Evolutionary conservation across 1,284 basidiomycete genomes (phyloP).

Genomic region (Ustilago xerochloae): DNA sequence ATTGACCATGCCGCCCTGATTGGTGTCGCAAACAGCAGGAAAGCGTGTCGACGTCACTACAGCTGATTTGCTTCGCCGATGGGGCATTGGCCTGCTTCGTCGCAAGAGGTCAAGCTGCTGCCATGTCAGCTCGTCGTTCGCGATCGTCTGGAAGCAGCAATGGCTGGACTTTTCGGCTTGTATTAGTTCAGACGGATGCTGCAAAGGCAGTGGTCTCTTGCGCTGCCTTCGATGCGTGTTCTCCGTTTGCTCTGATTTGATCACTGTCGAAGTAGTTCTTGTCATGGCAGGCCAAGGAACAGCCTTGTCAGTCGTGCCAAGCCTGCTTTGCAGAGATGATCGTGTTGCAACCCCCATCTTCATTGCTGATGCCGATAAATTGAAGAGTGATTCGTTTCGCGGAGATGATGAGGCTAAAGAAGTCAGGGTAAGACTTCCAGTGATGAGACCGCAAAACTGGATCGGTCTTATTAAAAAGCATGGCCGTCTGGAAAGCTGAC

Average conservation of each 20-base stretch:
- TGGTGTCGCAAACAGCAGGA: conserved; percentile 14
- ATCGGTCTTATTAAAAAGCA: too few species aligned
- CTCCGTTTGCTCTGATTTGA: not conserved
- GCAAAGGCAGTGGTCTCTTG: not conserved
- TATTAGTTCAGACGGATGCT: not conserved
- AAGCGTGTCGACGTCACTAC: not conserved
- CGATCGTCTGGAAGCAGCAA: too few species aligned
- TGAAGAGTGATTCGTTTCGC: too few species aligned
- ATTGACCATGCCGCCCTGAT: conserved; percentile 1
- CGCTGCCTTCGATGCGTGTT: not conserved
- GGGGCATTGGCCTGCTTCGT: not conserved
- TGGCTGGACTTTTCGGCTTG: not conserved
- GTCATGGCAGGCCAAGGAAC: not conserved
- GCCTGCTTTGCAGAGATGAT: not conserved
- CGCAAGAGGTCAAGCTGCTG: conserved; percentile 16
- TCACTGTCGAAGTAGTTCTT: not conserved
- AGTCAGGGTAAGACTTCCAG: too few species aligned
- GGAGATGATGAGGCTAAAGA: too few species aligned
- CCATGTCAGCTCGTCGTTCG: conserved; percentile 16
- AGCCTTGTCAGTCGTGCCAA: not conserved
- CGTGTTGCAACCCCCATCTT: conserved; percentile 18
- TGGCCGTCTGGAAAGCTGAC: not conserved
- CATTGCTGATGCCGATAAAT: not conserved
- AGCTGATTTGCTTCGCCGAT: conserved; percentile 1
- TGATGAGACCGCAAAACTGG: too few species aligned